A percentile compares a stretch with the other conserved stretches of the same genome.
phyloP scores from a whole-genome alignment of 202 grass and related monocot species.

The Schoenoplectus triqueter region DNA sequence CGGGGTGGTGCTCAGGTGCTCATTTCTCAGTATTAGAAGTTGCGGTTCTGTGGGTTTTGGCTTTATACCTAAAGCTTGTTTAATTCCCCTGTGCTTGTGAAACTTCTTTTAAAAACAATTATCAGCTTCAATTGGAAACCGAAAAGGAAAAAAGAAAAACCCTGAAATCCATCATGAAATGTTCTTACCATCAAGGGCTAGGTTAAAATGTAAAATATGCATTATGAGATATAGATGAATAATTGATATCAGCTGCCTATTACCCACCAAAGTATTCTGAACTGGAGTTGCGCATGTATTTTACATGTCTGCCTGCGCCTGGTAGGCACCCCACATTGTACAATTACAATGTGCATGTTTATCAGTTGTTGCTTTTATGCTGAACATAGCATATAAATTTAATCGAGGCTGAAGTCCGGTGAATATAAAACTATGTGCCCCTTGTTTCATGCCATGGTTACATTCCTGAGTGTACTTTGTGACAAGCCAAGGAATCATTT shows the following conservation, averaged over 20 bases:
- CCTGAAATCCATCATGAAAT: background rate
- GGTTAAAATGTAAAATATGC: background rate
- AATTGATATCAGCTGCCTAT: background rate
- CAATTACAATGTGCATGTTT: background rate
- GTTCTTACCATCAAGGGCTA: background rate
- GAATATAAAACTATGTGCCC: background rate
- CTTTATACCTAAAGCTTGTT: background rate
- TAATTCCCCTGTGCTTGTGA: background rate
- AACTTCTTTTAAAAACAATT: background rate
- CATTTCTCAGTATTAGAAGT: too few species aligned
- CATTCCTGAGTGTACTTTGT: background rate
- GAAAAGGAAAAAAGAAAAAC: background rate
- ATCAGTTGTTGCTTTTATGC: background rate
- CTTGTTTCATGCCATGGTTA: constrained; percentile 1
- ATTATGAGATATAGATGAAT: background rate
- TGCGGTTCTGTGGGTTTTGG: too few species aligned
- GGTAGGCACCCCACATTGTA: background rate
- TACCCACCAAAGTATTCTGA: background rate
- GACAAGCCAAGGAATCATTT: constrained; percentile 14
- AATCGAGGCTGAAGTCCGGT: background rate
- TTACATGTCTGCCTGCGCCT: background rate
- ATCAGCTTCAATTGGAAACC: background rate
- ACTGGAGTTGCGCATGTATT: background rate
- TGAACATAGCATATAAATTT: background rate
- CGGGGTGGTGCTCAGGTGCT: background rate